Evolutionary conservation across 352 stramenopile species (phyloP), one percentile per base, ranked within the genome.

Genomic region (Pythium periplocum): DNA sequence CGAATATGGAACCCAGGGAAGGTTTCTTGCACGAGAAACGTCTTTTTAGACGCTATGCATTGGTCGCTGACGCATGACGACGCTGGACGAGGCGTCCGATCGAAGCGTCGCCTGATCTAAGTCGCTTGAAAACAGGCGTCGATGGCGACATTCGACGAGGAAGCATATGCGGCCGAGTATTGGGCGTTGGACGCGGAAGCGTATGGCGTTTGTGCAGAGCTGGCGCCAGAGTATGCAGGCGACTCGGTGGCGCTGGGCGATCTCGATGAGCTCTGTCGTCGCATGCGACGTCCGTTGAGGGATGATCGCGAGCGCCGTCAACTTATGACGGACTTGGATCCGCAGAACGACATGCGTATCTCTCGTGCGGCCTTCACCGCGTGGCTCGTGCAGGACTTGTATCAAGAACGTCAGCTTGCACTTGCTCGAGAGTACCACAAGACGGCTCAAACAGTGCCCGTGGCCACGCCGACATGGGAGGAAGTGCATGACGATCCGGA

Each of bases 271-370:
- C 63, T 84, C 39, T 87, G 77, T 41, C 51, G 45, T 17, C 62
- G 61, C 35, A 70, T 83, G 45, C 61, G 60, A 1, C 64, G 68
- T 7, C 58, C 72, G 7, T 38, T 85, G 3, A 69, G 62, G 26
- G 72, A 82, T 43, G 69, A 75, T 2, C 60, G 63, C 44, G 72
- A 87, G 50, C 65, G 75, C 11, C 53, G 60, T 36, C 68, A 60
- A 2, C 61, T 85, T 26, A 73, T 87, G 72, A 57, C 47, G 26
- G 68, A 75, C 46, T 64, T 90, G 35, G 77, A 90, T 52, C 78
- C 71, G 44, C 69, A 68, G 6, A 85, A 83, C 54, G 53, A 66
- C 11, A 87, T 90, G 77, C 40, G 68, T 3, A 70, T 90, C 35
- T 46, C 70, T 37, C 66, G 78, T 8, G 59, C 71, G 32, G 73